These are phyloP conservation scores for Marsdenia floribunda DNA, from an alignment of 257 asterid species.

Conservation along the genomic window DNA sequence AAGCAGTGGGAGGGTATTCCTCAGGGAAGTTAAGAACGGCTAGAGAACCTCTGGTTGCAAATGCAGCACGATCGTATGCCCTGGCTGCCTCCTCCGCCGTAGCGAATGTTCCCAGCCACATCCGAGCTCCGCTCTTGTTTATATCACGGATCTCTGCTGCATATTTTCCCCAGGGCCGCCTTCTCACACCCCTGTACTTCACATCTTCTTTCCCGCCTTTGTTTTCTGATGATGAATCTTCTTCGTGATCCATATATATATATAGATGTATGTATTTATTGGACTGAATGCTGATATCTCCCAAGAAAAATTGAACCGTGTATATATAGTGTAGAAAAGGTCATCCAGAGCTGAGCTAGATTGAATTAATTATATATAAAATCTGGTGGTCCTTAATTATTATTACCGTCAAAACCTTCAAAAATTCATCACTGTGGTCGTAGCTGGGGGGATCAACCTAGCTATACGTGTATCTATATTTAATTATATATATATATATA, in stretches of 20 bases:
- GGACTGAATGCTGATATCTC: background rate
- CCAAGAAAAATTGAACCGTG: background rate
- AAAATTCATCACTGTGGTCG: background rate
- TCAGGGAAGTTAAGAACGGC: conserved; percentile 69
- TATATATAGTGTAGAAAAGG: conserved; percentile 4
- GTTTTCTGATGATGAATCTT: background rate
- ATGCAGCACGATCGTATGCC: conserved; percentile 67
- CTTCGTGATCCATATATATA: conserved; percentile 14
- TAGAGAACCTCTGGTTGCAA: conserved; percentile 43
- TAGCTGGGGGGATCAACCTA: conserved; percentile 1
- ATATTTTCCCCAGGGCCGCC: conserved; percentile 76
- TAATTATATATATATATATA: too few species aligned
- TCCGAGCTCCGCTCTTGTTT: conserved; percentile 40
- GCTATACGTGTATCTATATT: too few species aligned
- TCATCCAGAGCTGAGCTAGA: background rate
- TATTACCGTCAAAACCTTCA: too few species aligned
- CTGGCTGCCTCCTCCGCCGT: conserved; percentile 75
- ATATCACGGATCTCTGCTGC: conserved; percentile 73
- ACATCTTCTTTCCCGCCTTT: conserved; percentile 16
- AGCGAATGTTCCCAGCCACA: conserved; percentile 68
- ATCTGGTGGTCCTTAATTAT: background rate
- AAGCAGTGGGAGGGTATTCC: conserved; percentile 35
- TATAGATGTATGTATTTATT: too few species aligned
- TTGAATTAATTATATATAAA: too few species aligned
- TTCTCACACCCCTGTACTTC: conserved; percentile 57